Evolutionary conservation across 1,139 yeast species (phyloP).

Genomic region (Taphrina confusa): DNA sequence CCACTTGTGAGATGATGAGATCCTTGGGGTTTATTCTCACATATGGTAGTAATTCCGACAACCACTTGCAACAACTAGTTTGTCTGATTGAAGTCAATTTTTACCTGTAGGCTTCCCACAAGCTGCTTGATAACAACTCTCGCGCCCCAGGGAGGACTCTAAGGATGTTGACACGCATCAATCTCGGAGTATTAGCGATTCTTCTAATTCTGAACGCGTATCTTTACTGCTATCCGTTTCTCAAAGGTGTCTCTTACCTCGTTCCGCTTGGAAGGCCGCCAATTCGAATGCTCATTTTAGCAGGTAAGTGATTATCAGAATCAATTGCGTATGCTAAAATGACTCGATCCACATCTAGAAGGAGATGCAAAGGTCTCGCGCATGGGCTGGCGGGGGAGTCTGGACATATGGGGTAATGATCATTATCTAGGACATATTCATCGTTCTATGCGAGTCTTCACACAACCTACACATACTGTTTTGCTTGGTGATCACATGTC

Average conservation of each 20-base stretch:
- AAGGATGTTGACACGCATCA: background rate
- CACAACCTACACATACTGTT: constrained; percentile 74
- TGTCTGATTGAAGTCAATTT: too few relatives aligned
- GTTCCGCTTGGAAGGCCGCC: constrained; percentile 19
- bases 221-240: constrained; percentile 25
- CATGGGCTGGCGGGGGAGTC: constrained; percentile 28
- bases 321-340: background rate
- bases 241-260: constrained; percentile 17
- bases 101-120: too few relatives aligned
- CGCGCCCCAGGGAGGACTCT: too few relatives aligned
- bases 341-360: constrained; percentile 19
- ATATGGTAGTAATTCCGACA: too few relatives aligned
- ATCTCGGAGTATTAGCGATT: background rate
- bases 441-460: constrained; percentile 24
- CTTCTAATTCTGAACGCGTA: constrained; percentile 2
- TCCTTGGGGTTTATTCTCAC: too few relatives aligned
- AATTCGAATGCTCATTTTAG: constrained; percentile 20
- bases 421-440: constrained; percentile 32
- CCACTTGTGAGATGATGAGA: too few relatives aligned
- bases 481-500: constrained; percentile 85
- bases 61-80: too few relatives aligned
- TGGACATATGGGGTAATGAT: constrained; percentile 36
- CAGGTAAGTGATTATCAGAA: constrained; percentile 12
- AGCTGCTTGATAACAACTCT: too few relatives aligned
- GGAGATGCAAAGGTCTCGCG: constrained; percentile 28